Evolutionary conservation across 345 rosid genomes (phyloP).

Genomic region (Moricandia arvensis): DNA sequence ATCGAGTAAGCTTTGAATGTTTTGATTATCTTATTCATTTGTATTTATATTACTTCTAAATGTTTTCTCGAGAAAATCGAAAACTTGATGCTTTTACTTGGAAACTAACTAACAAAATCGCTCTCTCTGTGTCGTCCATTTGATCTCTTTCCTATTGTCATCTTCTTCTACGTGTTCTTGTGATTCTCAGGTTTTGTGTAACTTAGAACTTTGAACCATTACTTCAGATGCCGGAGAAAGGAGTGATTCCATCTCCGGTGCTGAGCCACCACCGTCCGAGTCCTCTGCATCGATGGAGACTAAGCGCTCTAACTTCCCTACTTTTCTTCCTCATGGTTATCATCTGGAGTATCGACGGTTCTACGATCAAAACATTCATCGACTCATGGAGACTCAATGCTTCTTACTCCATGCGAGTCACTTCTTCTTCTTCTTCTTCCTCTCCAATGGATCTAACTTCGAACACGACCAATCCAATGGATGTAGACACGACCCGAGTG

Average conservation of each 20-base stretch:
- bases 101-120: background rate
- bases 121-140: slow-evolving; percentile 30
- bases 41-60: background rate
- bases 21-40: background rate
- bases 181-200: background rate
- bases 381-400: slow-evolving; percentile 57
- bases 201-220: background rate
- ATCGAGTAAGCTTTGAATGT: slow-evolving; percentile 14
- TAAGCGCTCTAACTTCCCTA: slow-evolving; percentile 52
- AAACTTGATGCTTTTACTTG: slow-evolving; percentile 2
- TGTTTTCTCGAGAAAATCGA: slow-evolving; percentile 19
- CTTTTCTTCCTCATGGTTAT: slow-evolving; percentile 54
- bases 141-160: slow-evolving; percentile 14
- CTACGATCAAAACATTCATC: slow-evolving; percentile 46
- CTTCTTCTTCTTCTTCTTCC: slow-evolving; percentile 14
- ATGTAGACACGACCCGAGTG: background rate
- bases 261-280: slow-evolving; percentile 31
- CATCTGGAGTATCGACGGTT: slow-evolving; percentile 72
- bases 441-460: background rate
- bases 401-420: slow-evolving; percentile 29
- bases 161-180: background rate
- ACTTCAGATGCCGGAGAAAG: slow-evolving; percentile 62
- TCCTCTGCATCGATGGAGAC: slow-evolving; percentile 58
- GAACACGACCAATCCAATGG: background rate
- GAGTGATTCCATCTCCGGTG: slow-evolving; percentile 24